phyloP scores from a whole-genome alignment of 441 rosid genomes.

The Erysimum cheiri region DNA sequence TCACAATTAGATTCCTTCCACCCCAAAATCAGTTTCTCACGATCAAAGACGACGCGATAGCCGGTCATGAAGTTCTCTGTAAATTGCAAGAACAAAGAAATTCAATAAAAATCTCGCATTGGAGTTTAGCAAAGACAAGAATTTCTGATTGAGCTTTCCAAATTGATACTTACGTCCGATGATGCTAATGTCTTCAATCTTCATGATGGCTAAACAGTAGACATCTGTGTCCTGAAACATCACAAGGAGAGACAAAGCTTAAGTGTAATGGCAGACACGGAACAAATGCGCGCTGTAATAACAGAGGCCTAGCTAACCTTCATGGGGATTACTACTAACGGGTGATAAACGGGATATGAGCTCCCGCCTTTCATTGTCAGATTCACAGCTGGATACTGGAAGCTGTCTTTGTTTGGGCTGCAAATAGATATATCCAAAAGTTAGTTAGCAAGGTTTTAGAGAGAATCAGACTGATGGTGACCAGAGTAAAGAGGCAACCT shows the following conservation, averaged over 20 bases:
- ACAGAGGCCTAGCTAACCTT: conserved; percentile 49
- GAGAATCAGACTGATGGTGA: conserved; percentile 25
- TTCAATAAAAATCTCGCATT: background rate
- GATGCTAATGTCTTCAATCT: conserved; percentile 76
- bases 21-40: conserved; percentile 74
- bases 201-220: conserved; percentile 81
- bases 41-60: conserved; percentile 75
- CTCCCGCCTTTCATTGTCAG: conserved; percentile 86
- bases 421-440: conserved; percentile 20
- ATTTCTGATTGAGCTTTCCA: conserved; percentile 2
- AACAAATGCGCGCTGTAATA: conserved; percentile 22
- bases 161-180: conserved; percentile 82
- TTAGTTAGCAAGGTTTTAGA: conserved; percentile 5
- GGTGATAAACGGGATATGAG: conserved; percentile 56
- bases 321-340: conserved; percentile 49
- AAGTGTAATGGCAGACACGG: conserved; percentile 12
- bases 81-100: conserved; percentile 27
- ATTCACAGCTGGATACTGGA: conserved; percentile 56
- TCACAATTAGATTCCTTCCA: conserved; percentile 90
- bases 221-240: conserved; percentile 52
- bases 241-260: conserved; percentile 24
- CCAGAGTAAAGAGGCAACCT: conserved; percentile 51
- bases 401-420: conserved; percentile 60
- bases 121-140: conserved; percentile 23
- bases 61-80: conserved; percentile 98